Conservation (phyloP, 2,329 filamentous ascomycete genomes). For the Fusarium incarnatum region DNA sequence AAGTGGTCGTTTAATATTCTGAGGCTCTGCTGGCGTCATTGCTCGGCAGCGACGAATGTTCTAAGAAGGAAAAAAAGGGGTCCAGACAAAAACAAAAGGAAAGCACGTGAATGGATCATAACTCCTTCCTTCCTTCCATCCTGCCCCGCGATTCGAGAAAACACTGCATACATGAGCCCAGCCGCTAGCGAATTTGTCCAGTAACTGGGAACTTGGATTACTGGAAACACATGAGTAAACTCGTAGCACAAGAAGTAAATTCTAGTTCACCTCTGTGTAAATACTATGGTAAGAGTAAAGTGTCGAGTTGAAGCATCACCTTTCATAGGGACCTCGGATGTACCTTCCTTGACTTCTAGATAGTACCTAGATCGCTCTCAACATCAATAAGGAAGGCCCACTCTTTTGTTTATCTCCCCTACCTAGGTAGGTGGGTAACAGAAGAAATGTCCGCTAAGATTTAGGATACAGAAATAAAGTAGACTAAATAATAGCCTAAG, state of each 20-base stretch:
- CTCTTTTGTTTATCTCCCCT: no score
- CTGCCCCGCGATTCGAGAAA: slow-evolving; percentile 33
- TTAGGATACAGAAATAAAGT: no score
- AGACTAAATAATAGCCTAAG: no score
- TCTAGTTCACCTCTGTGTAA: neutral
- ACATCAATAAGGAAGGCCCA: slow-evolving; percentile 9
- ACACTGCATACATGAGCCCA: neutral
- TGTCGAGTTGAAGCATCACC: neutral
- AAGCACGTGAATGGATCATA: slow-evolving; percentile 31
- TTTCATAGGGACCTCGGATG: neutral
- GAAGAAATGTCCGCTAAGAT: no score
- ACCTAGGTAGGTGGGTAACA: no score
- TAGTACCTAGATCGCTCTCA: neutral
- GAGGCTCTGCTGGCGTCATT: slow-evolving; percentile 2
- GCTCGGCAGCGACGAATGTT: slow-evolving; percentile 2
- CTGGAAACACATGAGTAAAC: neutral
- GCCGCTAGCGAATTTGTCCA: neutral
- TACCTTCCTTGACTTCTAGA: neutral
- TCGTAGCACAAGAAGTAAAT: neutral
- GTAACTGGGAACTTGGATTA: neutral
- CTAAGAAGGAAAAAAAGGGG: slow-evolving; percentile 6
- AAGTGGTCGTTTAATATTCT: neutral
- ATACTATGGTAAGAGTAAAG: neutral
- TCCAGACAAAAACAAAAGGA: slow-evolving; percentile 7
- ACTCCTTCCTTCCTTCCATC: slow-evolving; percentile 33